Base-by-base conservation (phyloP, 768 basidiomycete species). In the Trametes meyenii region DNA sequence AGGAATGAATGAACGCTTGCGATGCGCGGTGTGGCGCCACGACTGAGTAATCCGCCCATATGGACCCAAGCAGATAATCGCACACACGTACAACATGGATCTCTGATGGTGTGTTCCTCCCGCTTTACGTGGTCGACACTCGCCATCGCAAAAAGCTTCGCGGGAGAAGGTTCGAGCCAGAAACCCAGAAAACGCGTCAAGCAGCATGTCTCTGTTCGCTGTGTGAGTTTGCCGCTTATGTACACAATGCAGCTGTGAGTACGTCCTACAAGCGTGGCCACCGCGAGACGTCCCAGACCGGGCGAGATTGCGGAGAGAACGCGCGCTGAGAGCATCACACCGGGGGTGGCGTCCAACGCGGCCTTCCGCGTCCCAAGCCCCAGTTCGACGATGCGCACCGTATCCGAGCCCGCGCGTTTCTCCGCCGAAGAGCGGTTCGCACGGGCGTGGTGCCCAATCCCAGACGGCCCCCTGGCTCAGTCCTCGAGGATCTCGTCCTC, bases 401-500 rank as follows among this genome's bases (percentile, higher is more conserved):
- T 12, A 13, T n/a, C 57, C 49, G 49, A 40, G 14, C 35, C 48
- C 49, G 57, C 39, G 39, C 39, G n/a, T 38, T 5, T n/a, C 57
- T 35, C 21, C 39, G 35, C 49, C 40, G 49, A 42, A 6, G 49
- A 17, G 24, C 13, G 11, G 2, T 21, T 58, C 57, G 48, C 57
- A 58, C 57, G 17, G 49, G 39, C 57, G 57, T 58, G 57, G 57
- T 33, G 19, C 16, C 49, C 39, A n/a, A 29, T 58, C 49, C 48
- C 57, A 50, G 57, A 50, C 48, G 33, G n/a, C n/a, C 49, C 45
- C 24, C 12, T 39, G 24, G 21, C 66, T 67, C 51, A 76, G 23
- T 75, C 78, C 60, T 88, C 87, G 63, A 92, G 68, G 49, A 90
- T 83, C 73, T 90, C 89, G 62, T 83, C 83, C 70, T 88, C 82